Conservation (phyloP, 331 rosid genomes). For the Arachis monticola region DNA sequence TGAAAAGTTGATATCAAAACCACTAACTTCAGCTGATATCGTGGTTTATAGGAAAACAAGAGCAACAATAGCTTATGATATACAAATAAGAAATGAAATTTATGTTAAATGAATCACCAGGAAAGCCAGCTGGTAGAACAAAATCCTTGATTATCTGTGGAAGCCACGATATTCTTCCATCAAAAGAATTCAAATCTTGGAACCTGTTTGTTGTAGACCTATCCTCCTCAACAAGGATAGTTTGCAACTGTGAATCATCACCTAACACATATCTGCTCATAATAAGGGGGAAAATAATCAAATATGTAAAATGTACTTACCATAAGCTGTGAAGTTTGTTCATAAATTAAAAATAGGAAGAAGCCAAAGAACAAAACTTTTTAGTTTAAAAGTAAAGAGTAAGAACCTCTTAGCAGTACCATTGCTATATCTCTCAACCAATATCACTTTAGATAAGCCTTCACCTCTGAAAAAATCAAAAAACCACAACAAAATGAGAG, state of each 20-base stretch:
- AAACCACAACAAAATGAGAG: constrained; percentile 5
- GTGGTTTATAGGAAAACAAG: neutral
- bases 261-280: constrained; percentile 68
- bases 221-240: constrained; percentile 62
- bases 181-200: constrained; percentile 43
- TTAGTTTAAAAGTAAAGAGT: constrained; percentile 26
- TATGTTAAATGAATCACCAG: constrained; percentile 54
- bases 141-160: constrained; percentile 68
- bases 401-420: constrained; percentile 81
- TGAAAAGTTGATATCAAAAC: neutral
- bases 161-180: constrained; percentile 63
- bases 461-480: constrained; percentile 45
- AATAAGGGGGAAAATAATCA: neutral
- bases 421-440: constrained; percentile 86
- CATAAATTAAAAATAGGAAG: neutral
- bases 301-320: neutral
- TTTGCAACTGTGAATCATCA: constrained; percentile 54
- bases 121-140: constrained; percentile 86
- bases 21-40: neutral
- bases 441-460: constrained; percentile 54
- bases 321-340: neutral
- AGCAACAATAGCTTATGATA: constrained; percentile 4
- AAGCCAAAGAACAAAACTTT: neutral
- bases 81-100: constrained; percentile 26
- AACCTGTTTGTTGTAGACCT: constrained; percentile 36